phyloP scores from a whole-genome alignment of 2,329 filamentous ascomycete genomes.

The Exserohilum turcica region DNA sequence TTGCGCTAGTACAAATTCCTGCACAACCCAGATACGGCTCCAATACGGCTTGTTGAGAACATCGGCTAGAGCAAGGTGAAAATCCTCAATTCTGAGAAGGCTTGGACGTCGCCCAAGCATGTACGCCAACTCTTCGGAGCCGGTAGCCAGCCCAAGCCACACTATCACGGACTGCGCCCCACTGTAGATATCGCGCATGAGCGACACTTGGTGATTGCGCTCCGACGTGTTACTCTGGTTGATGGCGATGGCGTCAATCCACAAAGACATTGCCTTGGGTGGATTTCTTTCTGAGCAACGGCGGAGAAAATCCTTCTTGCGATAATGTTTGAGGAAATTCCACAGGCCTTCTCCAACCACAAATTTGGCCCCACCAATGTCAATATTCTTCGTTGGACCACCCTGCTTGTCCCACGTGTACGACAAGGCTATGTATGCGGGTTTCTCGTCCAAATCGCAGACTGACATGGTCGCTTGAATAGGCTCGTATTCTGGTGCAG shows the following conservation, averaged over 20 bases:
- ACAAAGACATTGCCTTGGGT: background rate
- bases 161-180: conserved; percentile 17
- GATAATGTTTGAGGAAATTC: conserved; percentile 21
- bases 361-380: conserved; percentile 12
- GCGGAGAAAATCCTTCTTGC: conserved; percentile 6
- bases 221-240: conserved; percentile 19
- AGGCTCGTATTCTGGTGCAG: conserved; percentile 7
- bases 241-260: conserved; percentile 23
- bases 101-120: conserved; percentile 13
- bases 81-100: conserved; percentile 13
- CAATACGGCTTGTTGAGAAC: conserved; percentile 20
- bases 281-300: conserved; percentile 9
- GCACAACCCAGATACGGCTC: conserved; percentile 19
- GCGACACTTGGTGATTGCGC: conserved; percentile 16
- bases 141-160: conserved; percentile 15
- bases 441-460: conserved; percentile 18
- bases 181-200: conserved; percentile 21
- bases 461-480: conserved; percentile 2
- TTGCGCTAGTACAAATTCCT: conserved; percentile 21
- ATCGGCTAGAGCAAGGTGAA: conserved; percentile 3
- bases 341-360: conserved; percentile 18
- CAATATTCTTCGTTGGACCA: conserved; percentile 2
- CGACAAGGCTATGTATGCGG: conserved; percentile 17
- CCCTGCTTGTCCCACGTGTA: conserved; percentile 23
- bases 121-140: conserved; percentile 16